Evolutionary conservation across 1,139 yeast genomes (phyloP).

Genomic region (Sugiyamaella novakii): DNA sequence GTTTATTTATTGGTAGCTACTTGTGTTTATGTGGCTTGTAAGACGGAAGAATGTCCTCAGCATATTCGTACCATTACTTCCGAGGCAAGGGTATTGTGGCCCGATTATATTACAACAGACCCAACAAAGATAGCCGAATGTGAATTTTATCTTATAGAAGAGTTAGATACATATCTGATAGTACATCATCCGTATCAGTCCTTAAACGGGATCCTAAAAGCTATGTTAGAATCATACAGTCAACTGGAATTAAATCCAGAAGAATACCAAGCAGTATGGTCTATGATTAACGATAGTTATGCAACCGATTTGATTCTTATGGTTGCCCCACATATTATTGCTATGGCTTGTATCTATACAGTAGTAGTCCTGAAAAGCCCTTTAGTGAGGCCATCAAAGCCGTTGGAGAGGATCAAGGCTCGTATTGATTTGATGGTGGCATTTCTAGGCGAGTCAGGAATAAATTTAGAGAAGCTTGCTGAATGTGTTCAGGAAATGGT

Average conservation of each 20-base stretch:
- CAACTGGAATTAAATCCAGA: conserved; percentile 53
- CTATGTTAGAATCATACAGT: conserved; percentile 44
- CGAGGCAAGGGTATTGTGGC: conserved; percentile 92
- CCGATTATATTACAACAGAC: conserved; percentile 91
- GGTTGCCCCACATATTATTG: conserved; percentile 90
- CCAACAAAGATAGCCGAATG: conserved; percentile 93
- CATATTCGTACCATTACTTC: conserved; percentile 80
- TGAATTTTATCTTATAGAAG: conserved; percentile 91
- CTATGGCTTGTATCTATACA: conserved; percentile 76
- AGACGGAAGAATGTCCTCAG: conserved; percentile 93
- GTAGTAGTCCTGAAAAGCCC: conserved; percentile 60
- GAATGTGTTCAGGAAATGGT: conserved; percentile 83
- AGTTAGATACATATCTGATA: conserved; percentile 75
- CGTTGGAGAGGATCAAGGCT: conserved; percentile 40
- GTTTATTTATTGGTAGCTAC: conserved; percentile 80
- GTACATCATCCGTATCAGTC: conserved; percentile 90
- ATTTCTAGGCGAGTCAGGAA: conserved; percentile 72
- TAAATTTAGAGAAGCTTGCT: conserved; percentile 72
- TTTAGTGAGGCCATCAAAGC: conserved; percentile 36
- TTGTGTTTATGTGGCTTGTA: conserved; percentile 85
- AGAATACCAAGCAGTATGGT: conserved; percentile 86
- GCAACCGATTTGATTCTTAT: conserved; percentile 81
- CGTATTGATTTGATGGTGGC: conserved; percentile 54
- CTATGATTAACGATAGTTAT: conserved; percentile 84
- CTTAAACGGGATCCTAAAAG: conserved; percentile 59